Evolutionary conservation across 306 rosid genomes (phyloP), one percentile per base, ranked within the genome.

Genomic region (Lotus japonicus): DNA sequence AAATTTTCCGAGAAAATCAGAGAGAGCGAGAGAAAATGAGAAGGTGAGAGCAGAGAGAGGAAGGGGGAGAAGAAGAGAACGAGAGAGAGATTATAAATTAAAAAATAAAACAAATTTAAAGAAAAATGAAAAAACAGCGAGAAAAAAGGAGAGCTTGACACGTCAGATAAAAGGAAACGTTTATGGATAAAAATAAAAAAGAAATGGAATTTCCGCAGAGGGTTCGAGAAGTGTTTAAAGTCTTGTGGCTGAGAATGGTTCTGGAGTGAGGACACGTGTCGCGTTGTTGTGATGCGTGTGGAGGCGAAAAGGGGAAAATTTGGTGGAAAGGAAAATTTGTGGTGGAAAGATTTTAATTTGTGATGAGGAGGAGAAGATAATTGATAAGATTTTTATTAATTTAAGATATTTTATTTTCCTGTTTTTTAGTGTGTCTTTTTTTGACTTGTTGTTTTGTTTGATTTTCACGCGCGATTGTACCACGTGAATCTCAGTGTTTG

Each of bases 191-290:
- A 39, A 15, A 21, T 10, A 56, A 49, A 71, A 28, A 21, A 1
- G 39, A 54, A 71, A 9, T n/a, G 5, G 42, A 42, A 49, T 46
- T 42, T 71, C 21, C 57, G 17, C 17, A 21, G 92, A 86, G 78
- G 62, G 71, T 68, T 83, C 96, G 69, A 75, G 92, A 89, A 89
- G 68, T 28, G 12, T 5, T 55, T 21, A 46, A 61, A 68, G 82
- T 55, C 81, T 84, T 89, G 96, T 87, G 96, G 92, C 91, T 83
- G 83, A 85, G 74, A 77, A 81, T 63, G 79, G 45, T 55, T 62
- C 16, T 46, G 73, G 49, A 4, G 68, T 64, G 11, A 5, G 3
- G 74, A 81, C 92, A 87, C 92, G 83, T 83, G 92, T 83, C 86
- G 41, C 5, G 28, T 39, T 54, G 5, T 62, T 52, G 80, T 68